A percentile compares a stretch with the other conserved stretches of the same genome.
phyloP scores from a whole-genome alignment of 2,329 filamentous ascomycete species.

The Thelonectria rubi region DNA sequence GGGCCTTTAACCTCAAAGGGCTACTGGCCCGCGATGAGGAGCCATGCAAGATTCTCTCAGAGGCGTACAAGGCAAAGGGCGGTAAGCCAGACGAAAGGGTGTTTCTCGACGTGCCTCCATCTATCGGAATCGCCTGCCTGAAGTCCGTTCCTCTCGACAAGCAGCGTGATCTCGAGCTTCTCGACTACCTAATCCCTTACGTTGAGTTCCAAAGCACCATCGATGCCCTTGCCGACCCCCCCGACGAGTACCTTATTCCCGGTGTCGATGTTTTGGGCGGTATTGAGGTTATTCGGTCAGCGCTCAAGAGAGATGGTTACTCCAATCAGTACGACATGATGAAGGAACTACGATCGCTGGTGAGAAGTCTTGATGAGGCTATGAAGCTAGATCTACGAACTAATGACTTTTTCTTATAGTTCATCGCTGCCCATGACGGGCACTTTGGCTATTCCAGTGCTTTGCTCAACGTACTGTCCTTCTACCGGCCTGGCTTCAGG shows the following conservation, averaged over 20 bases:
- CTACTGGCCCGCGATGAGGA: slow-evolving; percentile 12
- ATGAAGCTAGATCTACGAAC: background rate
- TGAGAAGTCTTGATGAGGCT: slow-evolving; percentile 13
- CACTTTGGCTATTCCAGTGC: slow-evolving; percentile 36
- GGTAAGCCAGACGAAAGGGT: slow-evolving; percentile 2
- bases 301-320: slow-evolving; percentile 32
- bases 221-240: slow-evolving; percentile 36
- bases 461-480: slow-evolving; percentile 31
- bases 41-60: slow-evolving; percentile 34
- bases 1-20: background rate
- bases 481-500: slow-evolving; percentile 22
- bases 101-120: slow-evolving; percentile 28
- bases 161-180: slow-evolving; percentile 35
- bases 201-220: slow-evolving; percentile 37
- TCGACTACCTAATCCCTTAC: slow-evolving; percentile 35
- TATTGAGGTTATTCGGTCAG: slow-evolving; percentile 28
- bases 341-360: slow-evolving; percentile 34
- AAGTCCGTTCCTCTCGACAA: slow-evolving; percentile 40
- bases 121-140: slow-evolving; percentile 36
- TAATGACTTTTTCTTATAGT: slow-evolving; percentile 26
- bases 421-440: slow-evolving; percentile 31
- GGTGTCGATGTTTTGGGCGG: slow-evolving; percentile 38
- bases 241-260: slow-evolving; percentile 35
- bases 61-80: slow-evolving; percentile 24
- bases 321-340: slow-evolving; percentile 38